Conservation (phyloP, 2,329 filamentous ascomycete genomes). For the Fusarium pseudonygamai region DNA sequence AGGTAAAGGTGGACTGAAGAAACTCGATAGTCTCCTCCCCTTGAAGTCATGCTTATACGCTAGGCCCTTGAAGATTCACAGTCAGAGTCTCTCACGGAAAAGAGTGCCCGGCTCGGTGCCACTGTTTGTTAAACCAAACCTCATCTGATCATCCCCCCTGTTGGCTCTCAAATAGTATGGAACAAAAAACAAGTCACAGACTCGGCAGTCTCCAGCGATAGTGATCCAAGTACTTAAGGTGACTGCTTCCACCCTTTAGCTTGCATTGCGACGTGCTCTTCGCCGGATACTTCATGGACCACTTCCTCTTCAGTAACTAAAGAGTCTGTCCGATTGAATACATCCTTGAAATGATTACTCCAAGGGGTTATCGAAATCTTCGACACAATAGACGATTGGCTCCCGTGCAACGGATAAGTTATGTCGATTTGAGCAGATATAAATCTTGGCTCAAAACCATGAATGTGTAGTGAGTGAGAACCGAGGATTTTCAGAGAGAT, state of each 20-base stretch:
- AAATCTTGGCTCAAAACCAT: slow-evolving; percentile 58
- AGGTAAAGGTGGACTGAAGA: not conserved
- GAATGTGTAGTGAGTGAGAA: slow-evolving; percentile 51
- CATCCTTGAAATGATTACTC: slow-evolving; percentile 62
- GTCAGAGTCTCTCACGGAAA: slow-evolving; percentile 10
- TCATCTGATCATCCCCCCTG: slow-evolving; percentile 32
- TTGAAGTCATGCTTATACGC: not conserved
- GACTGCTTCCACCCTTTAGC: slow-evolving; percentile 11
- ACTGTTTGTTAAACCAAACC: slow-evolving; percentile 22
- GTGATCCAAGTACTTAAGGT: not conserved
- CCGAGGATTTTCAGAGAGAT: slow-evolving; percentile 50
- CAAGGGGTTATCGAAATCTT: slow-evolving; percentile 67
- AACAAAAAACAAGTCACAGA: slow-evolving; percentile 4
- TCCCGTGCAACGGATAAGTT: slow-evolving; percentile 63
- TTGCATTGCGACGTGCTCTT: slow-evolving; percentile 13
- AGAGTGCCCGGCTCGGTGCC: not conserved
- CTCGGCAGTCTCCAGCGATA: not conserved
- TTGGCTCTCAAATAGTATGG: slow-evolving; percentile 21
- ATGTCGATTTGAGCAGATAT: slow-evolving; percentile 61
- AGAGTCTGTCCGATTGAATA: slow-evolving; percentile 15
- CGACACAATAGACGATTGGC: slow-evolving; percentile 67
- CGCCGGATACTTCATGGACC: slow-evolving; percentile 1
- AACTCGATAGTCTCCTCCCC: not conserved
- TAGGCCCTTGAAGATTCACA: not conserved
- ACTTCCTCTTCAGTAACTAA: slow-evolving; percentile 9